These are phyloP conservation scores for Pyrenophora tritici-repentis DNA, from an alignment of 2,329 filamentous ascomycete species.

Conservation along the genomic window DNA sequence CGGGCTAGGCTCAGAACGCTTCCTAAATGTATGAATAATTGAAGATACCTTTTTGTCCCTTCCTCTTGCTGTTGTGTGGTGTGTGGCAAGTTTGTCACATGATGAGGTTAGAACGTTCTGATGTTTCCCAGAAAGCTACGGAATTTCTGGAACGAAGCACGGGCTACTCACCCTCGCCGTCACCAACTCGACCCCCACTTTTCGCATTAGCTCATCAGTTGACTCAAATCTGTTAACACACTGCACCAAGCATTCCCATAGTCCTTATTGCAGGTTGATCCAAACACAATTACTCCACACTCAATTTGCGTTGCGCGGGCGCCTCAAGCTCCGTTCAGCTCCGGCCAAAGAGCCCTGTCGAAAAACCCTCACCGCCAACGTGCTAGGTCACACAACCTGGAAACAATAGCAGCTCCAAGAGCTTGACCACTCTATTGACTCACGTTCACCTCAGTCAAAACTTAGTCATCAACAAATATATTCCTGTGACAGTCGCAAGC, in stretches of 20 bases:
- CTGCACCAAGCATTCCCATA: not conserved
- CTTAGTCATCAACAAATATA: not conserved
- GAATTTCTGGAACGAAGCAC: conserved; percentile 18
- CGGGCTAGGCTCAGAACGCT: too few species aligned
- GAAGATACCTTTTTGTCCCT: not conserved
- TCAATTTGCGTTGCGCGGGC: conserved; percentile 1
- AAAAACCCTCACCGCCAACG: conserved; percentile 13
- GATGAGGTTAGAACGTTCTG: conserved; percentile 8
- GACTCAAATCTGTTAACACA: not conserved
- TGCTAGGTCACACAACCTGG: conserved; percentile 3
- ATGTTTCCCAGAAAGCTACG: conserved; percentile 12
- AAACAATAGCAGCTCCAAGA: conserved; percentile 4
- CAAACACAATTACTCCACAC: not conserved
- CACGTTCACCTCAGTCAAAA: not conserved
- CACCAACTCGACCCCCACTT: conserved; percentile 5
- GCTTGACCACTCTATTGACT: not conserved
- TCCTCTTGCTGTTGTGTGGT: not conserved
- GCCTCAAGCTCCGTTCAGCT: conserved; percentile 3
- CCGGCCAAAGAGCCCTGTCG: conserved; percentile 7
- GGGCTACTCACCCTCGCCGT: conserved; percentile 9
- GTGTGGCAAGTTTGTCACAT: conserved; percentile 9
- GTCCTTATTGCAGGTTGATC: not conserved
- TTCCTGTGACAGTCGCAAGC: not conserved
- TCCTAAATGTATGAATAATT: not conserved
- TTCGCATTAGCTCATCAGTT: not conserved